A percentile compares a stretch with the other conserved stretches of the same genome.
phyloP scores from a whole-genome alignment of 2,329 filamentous ascomycete species.

The Ascochyta viciae-villosae region DNA sequence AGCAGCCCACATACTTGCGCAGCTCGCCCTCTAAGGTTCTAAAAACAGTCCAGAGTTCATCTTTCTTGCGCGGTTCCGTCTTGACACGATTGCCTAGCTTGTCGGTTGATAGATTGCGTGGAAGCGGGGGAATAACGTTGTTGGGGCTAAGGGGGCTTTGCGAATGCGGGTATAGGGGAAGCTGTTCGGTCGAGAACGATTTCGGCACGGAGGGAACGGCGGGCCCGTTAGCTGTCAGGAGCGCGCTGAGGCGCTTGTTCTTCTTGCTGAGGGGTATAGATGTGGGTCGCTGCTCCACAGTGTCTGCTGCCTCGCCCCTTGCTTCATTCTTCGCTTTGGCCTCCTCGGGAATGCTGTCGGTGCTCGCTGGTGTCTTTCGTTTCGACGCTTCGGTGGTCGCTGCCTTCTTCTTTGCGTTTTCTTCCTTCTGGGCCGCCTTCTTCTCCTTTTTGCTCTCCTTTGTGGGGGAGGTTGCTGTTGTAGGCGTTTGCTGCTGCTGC shows the following conservation, averaged over 20 bases:
- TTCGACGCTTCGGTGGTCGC: constrained; percentile 30
- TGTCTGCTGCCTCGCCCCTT: constrained; percentile 27
- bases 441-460: constrained; percentile 24
- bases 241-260: constrained; percentile 44
- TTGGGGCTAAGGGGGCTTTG: constrained; percentile 43
- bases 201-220: constrained; percentile 53
- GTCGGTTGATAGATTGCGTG: constrained; percentile 51
- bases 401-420: constrained; percentile 26
- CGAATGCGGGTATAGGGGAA: constrained; percentile 48
- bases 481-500: constrained; percentile 22
- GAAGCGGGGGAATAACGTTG: constrained; percentile 51
- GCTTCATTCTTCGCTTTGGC: constrained; percentile 30
- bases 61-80: constrained; percentile 62
- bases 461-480: constrained; percentile 21
- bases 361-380: constrained; percentile 32
- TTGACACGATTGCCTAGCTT: constrained; percentile 47
- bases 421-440: constrained; percentile 19
- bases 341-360: constrained; percentile 43
- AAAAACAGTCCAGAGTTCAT: constrained; percentile 74
- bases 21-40: constrained; percentile 72
- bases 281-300: constrained; percentile 22
- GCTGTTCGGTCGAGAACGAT: constrained; percentile 58
- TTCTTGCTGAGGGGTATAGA: constrained; percentile 42
- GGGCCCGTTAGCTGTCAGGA: constrained; percentile 42
- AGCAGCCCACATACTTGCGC: constrained; percentile 61